Percentiles rank a stretch among this genome's conserved stretches.
Evolutionary conservation across 2,329 filamentous ascomycete species (phyloP).

Genomic region (Neurospora sp.): DNA sequence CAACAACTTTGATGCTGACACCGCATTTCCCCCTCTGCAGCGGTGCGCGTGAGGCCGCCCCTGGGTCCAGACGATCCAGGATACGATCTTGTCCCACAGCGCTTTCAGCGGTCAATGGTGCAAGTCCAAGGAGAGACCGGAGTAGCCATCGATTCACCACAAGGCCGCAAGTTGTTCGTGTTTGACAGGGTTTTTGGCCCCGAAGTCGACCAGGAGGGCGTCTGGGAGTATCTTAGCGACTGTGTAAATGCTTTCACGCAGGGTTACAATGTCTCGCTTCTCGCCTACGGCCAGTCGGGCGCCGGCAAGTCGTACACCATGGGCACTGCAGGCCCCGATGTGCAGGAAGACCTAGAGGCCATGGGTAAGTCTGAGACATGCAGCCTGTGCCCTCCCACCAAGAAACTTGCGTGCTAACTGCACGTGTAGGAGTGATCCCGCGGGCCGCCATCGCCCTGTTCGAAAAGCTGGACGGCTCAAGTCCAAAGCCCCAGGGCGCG

Average conservation of each 20-base stretch:
- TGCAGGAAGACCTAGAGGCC: conserved; percentile 58
- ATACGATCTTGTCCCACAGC: conserved; percentile 88
- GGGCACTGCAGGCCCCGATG: conserved; percentile 81
- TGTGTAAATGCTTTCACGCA: conserved; percentile 85
- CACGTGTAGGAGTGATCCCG: conserved; percentile 72
- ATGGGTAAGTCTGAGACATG: conserved; percentile 57
- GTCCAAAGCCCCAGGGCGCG: conserved; percentile 24
- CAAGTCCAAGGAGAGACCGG: conserved; percentile 80
- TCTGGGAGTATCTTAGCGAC: conserved; percentile 91
- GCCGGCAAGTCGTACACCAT: conserved; percentile 98
- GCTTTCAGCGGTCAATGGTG: conserved; percentile 88
- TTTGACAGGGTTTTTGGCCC: conserved; percentile 92
- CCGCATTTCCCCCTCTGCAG: conserved; percentile 35
- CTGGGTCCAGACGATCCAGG: conserved; percentile 77
- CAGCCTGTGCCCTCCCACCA: background rate
- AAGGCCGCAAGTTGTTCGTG: conserved; percentile 89
- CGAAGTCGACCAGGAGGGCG: conserved; percentile 72
- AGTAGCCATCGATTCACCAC: conserved; percentile 79
- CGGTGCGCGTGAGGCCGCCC: conserved; percentile 84
- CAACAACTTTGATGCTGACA: background rate
- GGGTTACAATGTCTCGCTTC: conserved; percentile 95
- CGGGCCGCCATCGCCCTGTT: conserved; percentile 81
- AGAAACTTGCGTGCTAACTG: conserved; percentile 1
- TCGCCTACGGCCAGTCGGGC: conserved; percentile 95
- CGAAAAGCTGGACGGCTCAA: conserved; percentile 62